A percentile compares a stretch with the other conserved stretches of the same genome.
Conservation (phyloP, 2,329 filamentous ascomycete genomes). For the Phaeosphaeria sp. region DNA sequence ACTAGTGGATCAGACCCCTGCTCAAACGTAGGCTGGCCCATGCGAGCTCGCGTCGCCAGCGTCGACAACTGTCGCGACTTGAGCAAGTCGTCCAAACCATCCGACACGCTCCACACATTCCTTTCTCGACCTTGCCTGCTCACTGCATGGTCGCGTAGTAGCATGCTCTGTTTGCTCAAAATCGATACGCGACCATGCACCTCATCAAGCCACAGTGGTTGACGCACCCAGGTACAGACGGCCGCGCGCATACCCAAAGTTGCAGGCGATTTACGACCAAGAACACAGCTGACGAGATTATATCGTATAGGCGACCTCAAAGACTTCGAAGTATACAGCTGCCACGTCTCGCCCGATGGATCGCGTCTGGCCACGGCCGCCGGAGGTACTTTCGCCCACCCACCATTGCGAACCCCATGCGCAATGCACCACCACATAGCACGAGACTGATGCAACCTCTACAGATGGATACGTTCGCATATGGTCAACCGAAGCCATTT, state of each 20-base stretch:
- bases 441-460: conserved; percentile 20
- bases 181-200: conserved; percentile 51
- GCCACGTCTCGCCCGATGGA: conserved; percentile 94
- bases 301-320: conserved; percentile 80
- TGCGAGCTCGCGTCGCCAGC: conserved; percentile 33
- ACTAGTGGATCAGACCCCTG: conserved; percentile 41
- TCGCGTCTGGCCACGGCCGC: conserved; percentile 90
- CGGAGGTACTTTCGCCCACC: conserved; percentile 68
- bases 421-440: conserved; percentile 23
- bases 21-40: conserved; percentile 31
- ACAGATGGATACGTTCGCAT: conserved; percentile 94
- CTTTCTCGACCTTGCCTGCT: not conserved
- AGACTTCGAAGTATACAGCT: conserved; percentile 98
- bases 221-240: conserved; percentile 78
- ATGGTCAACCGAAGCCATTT: conserved; percentile 95
- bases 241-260: conserved; percentile 15
- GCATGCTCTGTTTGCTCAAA: conserved; percentile 26
- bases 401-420: conserved; percentile 13
- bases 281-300: conserved; percentile 18
- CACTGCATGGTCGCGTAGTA: conserved; percentile 34
- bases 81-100: conserved; percentile 22
- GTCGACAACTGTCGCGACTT: conserved; percentile 38
- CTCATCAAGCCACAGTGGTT: conserved; percentile 96
- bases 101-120: conserved; percentile 18
- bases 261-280: not conserved